A percentile compares a stretch with the other conserved stretches of the same genome.
Conservation (phyloP, 1,284 basidiomycete genomes). For the Tranzscheliella williamsii region DNA sequence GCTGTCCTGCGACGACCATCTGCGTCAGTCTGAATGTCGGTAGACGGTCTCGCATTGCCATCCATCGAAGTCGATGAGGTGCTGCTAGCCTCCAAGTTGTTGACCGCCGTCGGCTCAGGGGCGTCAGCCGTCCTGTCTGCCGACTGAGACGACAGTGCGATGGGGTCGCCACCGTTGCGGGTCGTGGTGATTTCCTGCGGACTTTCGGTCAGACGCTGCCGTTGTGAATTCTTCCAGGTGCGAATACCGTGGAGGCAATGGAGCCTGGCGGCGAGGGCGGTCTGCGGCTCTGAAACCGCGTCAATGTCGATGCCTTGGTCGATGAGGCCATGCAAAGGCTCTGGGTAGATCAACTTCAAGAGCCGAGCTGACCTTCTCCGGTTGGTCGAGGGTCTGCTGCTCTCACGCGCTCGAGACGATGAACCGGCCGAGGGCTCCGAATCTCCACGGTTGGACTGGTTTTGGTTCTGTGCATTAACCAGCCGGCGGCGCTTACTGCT, state of each 20-base stretch:
- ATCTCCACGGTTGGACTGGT: background rate
- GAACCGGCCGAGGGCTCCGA: background rate
- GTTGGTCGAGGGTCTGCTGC: conserved; percentile 10
- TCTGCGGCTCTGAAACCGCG: conserved; percentile 9
- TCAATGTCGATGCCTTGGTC: conserved; percentile 27
- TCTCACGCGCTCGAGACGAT: conserved; percentile 8
- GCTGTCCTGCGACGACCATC: too few species aligned
- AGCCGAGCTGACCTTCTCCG: conserved; percentile 27
- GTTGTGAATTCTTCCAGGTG: conserved; percentile 33
- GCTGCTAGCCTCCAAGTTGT: too few species aligned
- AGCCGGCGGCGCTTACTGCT: conserved; percentile 21
- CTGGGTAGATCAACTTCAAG: conserved; percentile 28
- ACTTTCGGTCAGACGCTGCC: conserved; percentile 20
- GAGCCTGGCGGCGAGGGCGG: conserved; percentile 25
- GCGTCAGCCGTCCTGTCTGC: too few species aligned
- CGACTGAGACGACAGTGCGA: too few species aligned
- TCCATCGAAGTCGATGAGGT: too few species aligned
- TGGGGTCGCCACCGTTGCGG: too few species aligned
- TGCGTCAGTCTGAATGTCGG: too few species aligned
- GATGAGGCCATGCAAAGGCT: conserved; percentile 16
- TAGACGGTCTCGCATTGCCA: too few species aligned
- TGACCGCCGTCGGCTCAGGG: too few species aligned
- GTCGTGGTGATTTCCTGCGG: conserved; percentile 35
- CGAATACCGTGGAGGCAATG: conserved; percentile 38
- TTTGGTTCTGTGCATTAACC: background rate